Base-by-base conservation (phyloP, 768 basidiomycete species). In the Serpula lacrymans region DNA sequence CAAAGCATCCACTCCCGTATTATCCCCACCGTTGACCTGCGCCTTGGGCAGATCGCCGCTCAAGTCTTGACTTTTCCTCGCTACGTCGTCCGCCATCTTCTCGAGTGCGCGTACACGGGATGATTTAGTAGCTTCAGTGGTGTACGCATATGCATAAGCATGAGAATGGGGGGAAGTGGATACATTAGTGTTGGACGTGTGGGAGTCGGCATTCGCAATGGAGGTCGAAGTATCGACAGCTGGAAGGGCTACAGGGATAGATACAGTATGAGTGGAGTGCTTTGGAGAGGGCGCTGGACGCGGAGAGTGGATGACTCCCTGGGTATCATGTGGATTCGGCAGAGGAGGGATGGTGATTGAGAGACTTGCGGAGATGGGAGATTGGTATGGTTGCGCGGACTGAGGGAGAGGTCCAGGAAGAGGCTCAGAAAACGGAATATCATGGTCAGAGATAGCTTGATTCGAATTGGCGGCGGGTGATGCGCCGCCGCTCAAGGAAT, bases 241-340 rank as follows among this genome's bases (percentile, higher is more conserved):
- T n/a, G n/a, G n/a, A n/a, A n/a, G n/a, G n/a, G n/a, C n/a, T n/a
- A n/a, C n/a, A n/a, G 60, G 55, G 11, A 48, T 24, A n/a, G 41
- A 39, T 11, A 46, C 53, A 13, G 37, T 14, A 6, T 48, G n/a
- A n/a, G 25, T 23, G 0, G 80, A 77, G 29, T 70, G 70, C 48
- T 82, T 83, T 5, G 84, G 84, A 0, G 83, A 84, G 13, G 77
- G 69, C 37, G 82, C 64, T 0, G 87, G 86, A 6, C 82, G 77
- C 3, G 88, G 86, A 0, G 84, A 85, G 45, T 76, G 67, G 2
- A 82, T 48, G 2, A 75, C 52, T 6, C 69, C 64, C 5, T 65
- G 65, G 9, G 55, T 49, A 13, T 60, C 60, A 35, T 60, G 47
- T 14, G 60, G 58, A 38, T 63, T 62, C 6, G 53, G 60, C 11